Conservation (phyloP, 768 basidiomycete genomes). For the Mycena maculata region DNA sequence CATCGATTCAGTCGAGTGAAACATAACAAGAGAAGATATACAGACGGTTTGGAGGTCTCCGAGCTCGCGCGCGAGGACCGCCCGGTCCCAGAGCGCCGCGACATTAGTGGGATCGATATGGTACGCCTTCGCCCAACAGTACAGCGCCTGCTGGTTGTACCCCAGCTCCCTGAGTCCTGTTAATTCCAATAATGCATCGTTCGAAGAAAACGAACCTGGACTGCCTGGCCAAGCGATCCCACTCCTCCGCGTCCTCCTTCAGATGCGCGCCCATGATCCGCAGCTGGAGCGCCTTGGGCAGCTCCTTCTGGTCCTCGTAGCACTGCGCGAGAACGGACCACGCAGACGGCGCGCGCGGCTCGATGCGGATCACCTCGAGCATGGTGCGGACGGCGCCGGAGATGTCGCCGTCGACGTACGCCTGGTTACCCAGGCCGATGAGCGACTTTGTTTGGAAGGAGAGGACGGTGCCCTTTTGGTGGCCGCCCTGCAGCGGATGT, state of each 20-base stretch:
- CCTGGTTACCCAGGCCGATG: conserved; percentile 89
- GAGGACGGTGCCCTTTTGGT: conserved; percentile 61
- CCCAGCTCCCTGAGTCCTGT: conserved; percentile 65
- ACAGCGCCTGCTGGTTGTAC: conserved; percentile 86
- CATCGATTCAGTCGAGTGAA: not conserved
- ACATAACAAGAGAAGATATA: not conserved
- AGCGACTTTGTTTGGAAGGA: conserved; percentile 79
- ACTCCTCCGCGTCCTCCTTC: conserved; percentile 84
- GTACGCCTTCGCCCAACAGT: conserved; percentile 89
- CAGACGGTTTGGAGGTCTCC: conserved; percentile 74
- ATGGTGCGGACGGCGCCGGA: conserved; percentile 80
- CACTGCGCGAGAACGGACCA: conserved; percentile 93
- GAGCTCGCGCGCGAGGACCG: conserved; percentile 80
- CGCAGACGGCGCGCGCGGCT: conserved; percentile 83
- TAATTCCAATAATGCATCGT: not conserved
- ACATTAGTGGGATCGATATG: conserved; percentile 84
- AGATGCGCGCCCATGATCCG: conserved; percentile 93
- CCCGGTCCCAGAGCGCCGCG: conserved; percentile 91
- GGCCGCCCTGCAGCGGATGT: conserved; percentile 51
- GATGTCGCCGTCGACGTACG: conserved; percentile 79
- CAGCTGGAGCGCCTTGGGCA: conserved; percentile 80
- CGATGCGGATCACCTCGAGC: conserved; percentile 94
- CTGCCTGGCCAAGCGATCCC: conserved; percentile 83
- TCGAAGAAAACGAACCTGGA: conserved; percentile 63
- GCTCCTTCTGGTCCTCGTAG: conserved; percentile 77